A percentile compares a stretch with the other conserved stretches of the same genome.
Evolutionary conservation across 768 basidiomycete species (phyloP).

Genomic region (Russula emetica): DNA sequence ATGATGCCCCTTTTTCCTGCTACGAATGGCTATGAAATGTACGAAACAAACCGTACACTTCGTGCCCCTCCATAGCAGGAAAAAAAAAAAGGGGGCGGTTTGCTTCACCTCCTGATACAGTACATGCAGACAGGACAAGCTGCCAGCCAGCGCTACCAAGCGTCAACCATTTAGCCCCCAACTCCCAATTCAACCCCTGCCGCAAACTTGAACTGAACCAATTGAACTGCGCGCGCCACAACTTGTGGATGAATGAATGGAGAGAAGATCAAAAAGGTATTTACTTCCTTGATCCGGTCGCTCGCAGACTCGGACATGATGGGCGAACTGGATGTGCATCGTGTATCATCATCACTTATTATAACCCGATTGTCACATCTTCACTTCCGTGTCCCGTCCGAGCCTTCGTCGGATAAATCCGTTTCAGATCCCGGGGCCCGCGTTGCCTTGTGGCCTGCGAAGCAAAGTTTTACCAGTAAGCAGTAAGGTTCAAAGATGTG

Average conservation of each 20-base stretch:
- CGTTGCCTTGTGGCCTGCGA: background rate
- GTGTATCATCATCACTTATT: background rate
- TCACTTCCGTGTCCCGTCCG: constrained; percentile 1
- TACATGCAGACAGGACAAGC: too few relatives aligned
- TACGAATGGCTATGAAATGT: too few relatives aligned
- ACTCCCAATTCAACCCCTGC: too few relatives aligned
- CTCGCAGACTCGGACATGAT: background rate
- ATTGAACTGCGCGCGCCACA: background rate
- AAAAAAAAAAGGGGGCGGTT: too few relatives aligned
- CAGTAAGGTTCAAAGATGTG: background rate
- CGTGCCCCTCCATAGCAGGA: too few relatives aligned
- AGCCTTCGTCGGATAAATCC: constrained; percentile 3
- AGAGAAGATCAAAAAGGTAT: background rate
- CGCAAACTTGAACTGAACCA: background rate
- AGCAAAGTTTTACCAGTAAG: background rate
- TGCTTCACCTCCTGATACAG: too few relatives aligned
- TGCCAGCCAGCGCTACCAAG: too few relatives aligned
- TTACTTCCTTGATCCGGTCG: background rate
- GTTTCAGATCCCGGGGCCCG: background rate
- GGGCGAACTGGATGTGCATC: background rate
- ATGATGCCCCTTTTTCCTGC: too few relatives aligned
- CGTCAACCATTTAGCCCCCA: too few relatives aligned
- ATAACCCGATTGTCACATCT: constrained; percentile 7
- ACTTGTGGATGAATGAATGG: background rate
- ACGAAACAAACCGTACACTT: too few relatives aligned